Conservation (phyloP, 495 filamentous ascomycete species). For the Penicillium cataractarum region DNA sequence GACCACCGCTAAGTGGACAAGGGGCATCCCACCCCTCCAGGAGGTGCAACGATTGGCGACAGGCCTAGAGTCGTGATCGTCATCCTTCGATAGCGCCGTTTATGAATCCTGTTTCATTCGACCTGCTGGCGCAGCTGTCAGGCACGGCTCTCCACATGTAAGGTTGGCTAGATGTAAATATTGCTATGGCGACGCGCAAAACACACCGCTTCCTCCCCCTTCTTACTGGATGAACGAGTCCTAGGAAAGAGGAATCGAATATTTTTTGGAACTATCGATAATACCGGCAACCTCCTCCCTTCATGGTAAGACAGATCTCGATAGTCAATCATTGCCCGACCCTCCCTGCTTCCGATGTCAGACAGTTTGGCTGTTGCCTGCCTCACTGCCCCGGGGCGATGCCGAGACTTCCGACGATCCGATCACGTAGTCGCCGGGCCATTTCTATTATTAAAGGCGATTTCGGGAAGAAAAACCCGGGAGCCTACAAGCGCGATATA, state of each 20-base stretch:
- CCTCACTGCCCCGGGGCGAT: slow-evolving; percentile 14
- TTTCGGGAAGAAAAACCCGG: slow-evolving; percentile 1
- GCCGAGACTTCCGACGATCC: slow-evolving; percentile 3
- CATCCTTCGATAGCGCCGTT: slow-evolving; percentile 20
- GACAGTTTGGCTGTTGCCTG: slow-evolving; percentile 26
- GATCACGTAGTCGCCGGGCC: slow-evolving; percentile 1
- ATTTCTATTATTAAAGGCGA: slow-evolving; percentile 17
- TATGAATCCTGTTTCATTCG: slow-evolving; percentile 32
- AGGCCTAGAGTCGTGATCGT: slow-evolving; percentile 26
- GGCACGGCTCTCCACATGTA: slow-evolving; percentile 23
- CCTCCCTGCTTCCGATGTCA: slow-evolving; percentile 21
- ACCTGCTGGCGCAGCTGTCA: slow-evolving; percentile 23
- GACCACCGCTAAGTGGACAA: slow-evolving; percentile 22
- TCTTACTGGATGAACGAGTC: neutral
- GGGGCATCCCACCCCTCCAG: slow-evolving; percentile 9
- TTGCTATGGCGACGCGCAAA: slow-evolving; percentile 33
- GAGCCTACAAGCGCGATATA: slow-evolving; percentile 7
- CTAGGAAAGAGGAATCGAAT: neutral
- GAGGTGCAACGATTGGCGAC: slow-evolving; percentile 29
- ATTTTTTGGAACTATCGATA: neutral
- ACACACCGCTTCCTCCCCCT: slow-evolving; percentile 4
- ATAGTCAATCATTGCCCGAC: slow-evolving; percentile 5
- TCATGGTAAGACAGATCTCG: slow-evolving; percentile 24
- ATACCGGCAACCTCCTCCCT: neutral
- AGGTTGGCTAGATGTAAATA: slow-evolving; percentile 16